Base-by-base conservation (phyloP, 495 filamentous ascomycete genomes). In the Copromyces sp. region DNA sequence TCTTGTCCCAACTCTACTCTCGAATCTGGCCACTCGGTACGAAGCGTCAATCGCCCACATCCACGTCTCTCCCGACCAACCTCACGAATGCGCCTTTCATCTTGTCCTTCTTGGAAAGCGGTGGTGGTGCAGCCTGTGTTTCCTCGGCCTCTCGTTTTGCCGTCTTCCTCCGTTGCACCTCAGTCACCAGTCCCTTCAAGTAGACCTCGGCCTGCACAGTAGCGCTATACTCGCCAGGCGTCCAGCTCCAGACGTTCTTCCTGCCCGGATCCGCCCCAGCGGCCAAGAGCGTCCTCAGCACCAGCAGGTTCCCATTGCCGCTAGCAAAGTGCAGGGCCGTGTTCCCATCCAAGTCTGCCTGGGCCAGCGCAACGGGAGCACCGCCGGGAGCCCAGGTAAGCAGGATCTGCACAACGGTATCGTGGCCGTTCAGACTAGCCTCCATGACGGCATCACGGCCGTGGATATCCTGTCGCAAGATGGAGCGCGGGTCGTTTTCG, bases 131-230 rank as follows among this genome's bases (percentile, higher is more conserved):
- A 5, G 53, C 29, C 29, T 65, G 53, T 12, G 29, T 65, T 37
- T 65, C 77, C 44, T 80, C 79, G 7, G 73, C 73, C 68, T 81
- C 75, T 39, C 71, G 76, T 40, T 74, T 76, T 4, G 70, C 73
- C 44, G 75, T 71, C 68, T 79, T 82, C 75, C 82, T 77, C 73
- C 81, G 82, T 75, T 84, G 82, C 12, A 84, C 82, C 77, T 91
- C 91, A 0, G 80, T 82, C 0, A 93, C 86, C 70, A 94, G 79
- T 40, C 85, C 85, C 82, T 87, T 87, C 53, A 93, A 89, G 75
- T 93, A 94, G 24, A 90, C 89, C 81, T 94, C 92, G 20, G 90
- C 91, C 75, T 91, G 88, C 29, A 91, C 89, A 2, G 90, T 93
- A 35, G 87, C 87, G 65, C 87, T 90, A 79, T 95, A 96, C 39